phyloP scores from a whole-genome alignment of 139 green algal genomes.

The Picocystis salinarum region DNA sequence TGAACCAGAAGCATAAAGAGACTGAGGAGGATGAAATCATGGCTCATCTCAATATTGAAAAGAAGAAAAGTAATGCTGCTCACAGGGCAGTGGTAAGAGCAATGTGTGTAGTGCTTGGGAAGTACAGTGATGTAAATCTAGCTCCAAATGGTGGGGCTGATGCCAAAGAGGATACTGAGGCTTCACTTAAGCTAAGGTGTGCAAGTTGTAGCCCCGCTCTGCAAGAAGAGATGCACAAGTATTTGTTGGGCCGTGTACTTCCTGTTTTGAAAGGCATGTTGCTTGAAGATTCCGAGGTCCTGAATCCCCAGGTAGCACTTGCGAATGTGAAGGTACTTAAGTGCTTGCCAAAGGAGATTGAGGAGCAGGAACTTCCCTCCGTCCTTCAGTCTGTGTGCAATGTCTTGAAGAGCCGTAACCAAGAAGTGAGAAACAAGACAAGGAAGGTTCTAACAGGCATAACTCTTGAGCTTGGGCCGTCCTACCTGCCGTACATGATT shows the following conservation, averaged over 20 bases:
- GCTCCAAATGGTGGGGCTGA: too few relatives aligned
- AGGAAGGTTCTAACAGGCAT: conserved; percentile 48
- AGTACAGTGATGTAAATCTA: too few relatives aligned
- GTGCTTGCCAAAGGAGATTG: conserved; percentile 41
- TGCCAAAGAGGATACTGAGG: too few relatives aligned
- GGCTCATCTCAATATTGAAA: too few relatives aligned
- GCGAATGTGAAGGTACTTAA: conserved; percentile 60
- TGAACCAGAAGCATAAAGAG: too few relatives aligned
- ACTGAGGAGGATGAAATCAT: too few relatives aligned
- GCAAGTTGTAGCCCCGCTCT: too few relatives aligned
- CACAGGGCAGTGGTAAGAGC: too few relatives aligned
- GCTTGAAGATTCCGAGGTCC: conserved; percentile 23
- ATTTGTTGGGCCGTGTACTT: conserved; percentile 30
- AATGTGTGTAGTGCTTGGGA: too few relatives aligned
- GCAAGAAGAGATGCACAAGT: too few relatives aligned
- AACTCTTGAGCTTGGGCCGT: conserved; percentile 41
- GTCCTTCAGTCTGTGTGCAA: conserved; percentile 44
- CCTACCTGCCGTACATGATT: conserved; percentile 33
- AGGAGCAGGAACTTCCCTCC: conserved; percentile 35
- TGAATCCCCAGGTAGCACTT: conserved; percentile 48
- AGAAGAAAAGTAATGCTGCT: too few relatives aligned
- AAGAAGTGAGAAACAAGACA: conserved; percentile 46
- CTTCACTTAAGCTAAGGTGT: too few relatives aligned
- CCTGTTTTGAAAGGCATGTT: conserved; percentile 32
- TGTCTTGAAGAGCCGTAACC: conserved; percentile 36